Percentiles rank a stretch among this genome's conserved stretches.
Evolutionary conservation across 2,329 filamentous ascomycete species (phyloP).

Genomic region (Aspergillus aculeatinus): DNA sequence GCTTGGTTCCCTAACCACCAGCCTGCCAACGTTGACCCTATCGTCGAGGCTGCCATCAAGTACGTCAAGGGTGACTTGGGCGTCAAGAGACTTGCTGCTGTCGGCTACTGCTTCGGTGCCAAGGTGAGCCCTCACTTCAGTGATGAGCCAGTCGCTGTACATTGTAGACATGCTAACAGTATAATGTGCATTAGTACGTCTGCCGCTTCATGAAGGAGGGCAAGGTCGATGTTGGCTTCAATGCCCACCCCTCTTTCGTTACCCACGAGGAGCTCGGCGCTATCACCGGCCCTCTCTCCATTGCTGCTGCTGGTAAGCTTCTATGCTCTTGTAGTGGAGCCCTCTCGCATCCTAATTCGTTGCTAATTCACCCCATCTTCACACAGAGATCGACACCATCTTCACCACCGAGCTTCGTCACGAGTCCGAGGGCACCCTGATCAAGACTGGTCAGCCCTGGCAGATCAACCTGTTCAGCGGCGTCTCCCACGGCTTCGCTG

Average conservation of each 20-base stretch:
- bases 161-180: conserved; percentile 1
- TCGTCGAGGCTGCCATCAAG: conserved; percentile 53
- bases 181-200: conserved; percentile 55
- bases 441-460: conserved; percentile 59
- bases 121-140: conserved; percentile 50
- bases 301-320: conserved; percentile 55
- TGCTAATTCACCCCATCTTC: conserved; percentile 7
- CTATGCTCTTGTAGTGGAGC: no score
- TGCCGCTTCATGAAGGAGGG: conserved; percentile 65
- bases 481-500: conserved; percentile 72
- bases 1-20: conserved; percentile 51
- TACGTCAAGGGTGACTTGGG: conserved; percentile 58
- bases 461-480: conserved; percentile 75
- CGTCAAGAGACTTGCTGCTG: conserved; percentile 60
- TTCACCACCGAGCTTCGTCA: conserved; percentile 65
- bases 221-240: conserved; percentile 66
- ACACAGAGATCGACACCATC: conserved; percentile 61
- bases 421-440: conserved; percentile 63
- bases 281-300: conserved; percentile 67
- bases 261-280: conserved; percentile 63
- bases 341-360: background rate
- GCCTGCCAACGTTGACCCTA: conserved; percentile 54
- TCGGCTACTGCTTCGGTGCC: conserved; percentile 75
- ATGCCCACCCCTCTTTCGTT: conserved; percentile 77
- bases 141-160: background rate